Base-by-base conservation (phyloP, 1,139 yeast species). In the Meyerozyma carpophila region DNA sequence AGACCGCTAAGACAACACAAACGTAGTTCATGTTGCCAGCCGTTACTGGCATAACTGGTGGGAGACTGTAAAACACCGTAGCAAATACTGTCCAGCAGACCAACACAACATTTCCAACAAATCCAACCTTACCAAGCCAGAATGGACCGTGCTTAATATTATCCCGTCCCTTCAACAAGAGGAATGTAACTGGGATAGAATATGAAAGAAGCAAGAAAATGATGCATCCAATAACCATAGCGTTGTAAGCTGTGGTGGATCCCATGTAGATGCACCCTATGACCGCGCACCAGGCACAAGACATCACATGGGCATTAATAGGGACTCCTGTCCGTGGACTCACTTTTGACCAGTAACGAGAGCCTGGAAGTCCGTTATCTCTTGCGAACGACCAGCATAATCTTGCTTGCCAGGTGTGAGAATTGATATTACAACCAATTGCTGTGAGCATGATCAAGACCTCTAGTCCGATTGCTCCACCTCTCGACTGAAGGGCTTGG, bases 321-420 rank as follows among this genome's bases (percentile, higher is more conserved):
- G 73, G 73, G 8, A 64, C 65, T 14, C 65, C 66, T 5, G 68
- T 61, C 37, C 51, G 55, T 5, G 57, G 45, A 50, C 66, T 59
- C 24, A 70, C 59, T 42, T 59, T 46, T 5, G 65, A 49, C 70
- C 67, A 69, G 45, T 58, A 63, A 37, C 57, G 51, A 5, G 74
- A 66, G 5, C 65, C 69, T 3, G 73, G 72, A 45, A 70, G 60
- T 1, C 75, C 75, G 39, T 67, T 64, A 52, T 68, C 74, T 57
- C 74, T 61, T 26, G 73, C 63, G 53, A 69, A 69, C 1, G 72
- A 53, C 56, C 56, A 53, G 38, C 55, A 51, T 34, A 53, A 46
- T 59, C 89, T 71, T 39, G 88, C 82, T 65, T 81, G 86, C 87
- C 89, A 82, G 4, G 91, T 83, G 55, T 84, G 90, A 45, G 84